Base-by-base conservation (phyloP, 139 green algal genomes). In the Zygnema circumcarinatum region DNA sequence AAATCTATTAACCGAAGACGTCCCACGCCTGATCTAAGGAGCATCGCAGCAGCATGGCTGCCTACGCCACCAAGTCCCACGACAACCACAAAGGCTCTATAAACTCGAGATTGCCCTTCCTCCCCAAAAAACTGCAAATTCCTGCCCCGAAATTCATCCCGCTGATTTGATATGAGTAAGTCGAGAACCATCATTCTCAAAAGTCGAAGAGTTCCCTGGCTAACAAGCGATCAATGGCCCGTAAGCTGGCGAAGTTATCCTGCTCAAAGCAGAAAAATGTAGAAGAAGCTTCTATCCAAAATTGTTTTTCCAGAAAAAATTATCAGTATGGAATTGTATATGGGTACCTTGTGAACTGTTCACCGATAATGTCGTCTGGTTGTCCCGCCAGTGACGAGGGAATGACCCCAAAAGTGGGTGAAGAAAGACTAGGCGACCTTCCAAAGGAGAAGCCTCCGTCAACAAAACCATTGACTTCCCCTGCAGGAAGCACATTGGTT, bases 51-150 rank as follows among this genome's bases (percentile, higher is more conserved):
- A 1, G 95, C 95, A 89, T 99, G 97, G 88, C 94, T 98, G 38
- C 97, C 97, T 20, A 99, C 97, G 3, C 97, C 97, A 80, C 96
- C 96, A 1, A 99, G 88, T 0, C 96, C 96, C 0, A 99, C 93
- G 1, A 99, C 96, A 0, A 99, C 93, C 0, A 99, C 96, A 88
- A 98, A 98, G 0, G 94, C 74, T 0, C 79, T 41, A 1, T 93
- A 81, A 1, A 99, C 88, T 0, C 25, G 25, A 20, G 79, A 36
- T 85, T 98, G 96, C 1, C 83, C 93, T 79, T 92, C 38, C 69
- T 91, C 42, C 0, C 96, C 95, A 76, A 99, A 98, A 89, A 99
- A 99, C 87, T 98, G 96, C 16, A 96, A 81, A 87, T 99, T 99
- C 81, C 81, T 87, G 81, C 20, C 21, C 81, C 47, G 2, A 54